These are phyloP conservation scores for Parachaetomium inaequale DNA, from an alignment of 495 filamentous ascomycete species.

Conservation along the genomic window DNA sequence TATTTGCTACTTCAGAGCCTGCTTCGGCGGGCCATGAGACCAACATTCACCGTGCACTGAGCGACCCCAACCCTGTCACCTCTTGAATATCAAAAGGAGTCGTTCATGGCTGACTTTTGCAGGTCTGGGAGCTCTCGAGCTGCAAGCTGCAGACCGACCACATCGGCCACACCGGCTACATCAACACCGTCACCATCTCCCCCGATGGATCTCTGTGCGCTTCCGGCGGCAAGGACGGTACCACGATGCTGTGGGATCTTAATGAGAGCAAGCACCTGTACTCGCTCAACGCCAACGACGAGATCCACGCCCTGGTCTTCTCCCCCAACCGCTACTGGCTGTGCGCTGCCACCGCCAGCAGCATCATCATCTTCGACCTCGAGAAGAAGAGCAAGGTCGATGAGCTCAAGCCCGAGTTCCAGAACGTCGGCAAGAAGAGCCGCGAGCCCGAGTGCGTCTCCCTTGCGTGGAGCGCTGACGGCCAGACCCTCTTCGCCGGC, in stretches of 20 bases:
- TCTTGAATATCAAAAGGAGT: neutral
- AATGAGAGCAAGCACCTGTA: conserved; percentile 99
- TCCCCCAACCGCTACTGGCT: conserved; percentile 99
- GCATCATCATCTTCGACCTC: conserved; percentile 99
- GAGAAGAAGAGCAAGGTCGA: conserved; percentile 99
- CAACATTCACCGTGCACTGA: conserved; percentile 89
- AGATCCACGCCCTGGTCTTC: conserved; percentile 99
- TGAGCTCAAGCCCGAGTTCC: conserved; percentile 98
- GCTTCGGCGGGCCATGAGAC: conserved; percentile 83
- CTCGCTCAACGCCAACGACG: conserved; percentile 97
- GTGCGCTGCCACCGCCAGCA: conserved; percentile 91
- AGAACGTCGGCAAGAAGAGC: conserved; percentile 96
- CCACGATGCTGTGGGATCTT: conserved; percentile 99
- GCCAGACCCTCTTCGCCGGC: conserved; percentile 98
- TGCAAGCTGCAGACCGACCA: conserved; percentile 99
- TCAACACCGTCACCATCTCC: conserved; percentile 99
- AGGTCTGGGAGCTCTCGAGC: conserved; percentile 99
- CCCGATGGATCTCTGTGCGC: conserved; percentile 99
- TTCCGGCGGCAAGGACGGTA: conserved; percentile 98
- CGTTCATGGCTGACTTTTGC: conserved; percentile 15
- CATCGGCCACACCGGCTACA: conserved; percentile 99
- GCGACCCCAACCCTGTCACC: conserved; percentile 13
- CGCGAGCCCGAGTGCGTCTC: conserved; percentile 96
- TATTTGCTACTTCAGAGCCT: conserved; percentile 99
- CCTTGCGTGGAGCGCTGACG: conserved; percentile 96